These are phyloP conservation scores for Glycine latifolia DNA, from an alignment of 306 rosid genomes.

Conservation along the genomic window DNA sequence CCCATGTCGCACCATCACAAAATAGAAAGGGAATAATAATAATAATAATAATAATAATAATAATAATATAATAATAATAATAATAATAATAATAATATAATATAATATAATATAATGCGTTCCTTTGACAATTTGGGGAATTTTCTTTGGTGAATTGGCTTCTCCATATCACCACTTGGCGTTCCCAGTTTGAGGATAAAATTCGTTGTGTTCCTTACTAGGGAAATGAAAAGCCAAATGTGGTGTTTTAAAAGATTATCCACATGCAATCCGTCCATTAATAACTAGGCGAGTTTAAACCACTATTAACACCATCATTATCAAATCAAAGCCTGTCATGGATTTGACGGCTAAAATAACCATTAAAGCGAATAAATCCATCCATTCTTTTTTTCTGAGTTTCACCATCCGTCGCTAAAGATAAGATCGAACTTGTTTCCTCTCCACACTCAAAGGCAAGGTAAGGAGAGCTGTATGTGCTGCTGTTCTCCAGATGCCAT, in stretches of 20 bases:
- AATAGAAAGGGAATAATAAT: constrained; percentile 20
- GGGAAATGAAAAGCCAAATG: constrained; percentile 43
- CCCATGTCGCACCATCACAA: constrained; percentile 33
- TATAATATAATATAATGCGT: background rate
- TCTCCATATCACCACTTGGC: constrained; percentile 61
- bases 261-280: constrained; percentile 37
- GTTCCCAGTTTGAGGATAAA: constrained; percentile 55
- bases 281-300: constrained; percentile 45
- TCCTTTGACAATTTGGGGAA: constrained; percentile 50
- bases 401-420: constrained; percentile 26
- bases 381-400: constrained; percentile 33
- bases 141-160: constrained; percentile 16
- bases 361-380: constrained; percentile 47
- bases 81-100: background rate
- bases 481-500: constrained; percentile 40
- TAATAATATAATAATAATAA: constrained; percentile 12
- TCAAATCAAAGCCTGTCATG: constrained; percentile 43
- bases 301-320: constrained; percentile 37
- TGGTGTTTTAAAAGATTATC: constrained; percentile 63
- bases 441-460: constrained; percentile 45
- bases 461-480: constrained; percentile 27
- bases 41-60: background rate
- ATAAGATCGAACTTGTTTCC: constrained; percentile 50
- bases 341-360: constrained; percentile 56
- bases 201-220: constrained; percentile 52